phyloP scores from a whole-genome alignment of 2,329 filamentous ascomycete genomes.

The Thelonectria blattea region DNA sequence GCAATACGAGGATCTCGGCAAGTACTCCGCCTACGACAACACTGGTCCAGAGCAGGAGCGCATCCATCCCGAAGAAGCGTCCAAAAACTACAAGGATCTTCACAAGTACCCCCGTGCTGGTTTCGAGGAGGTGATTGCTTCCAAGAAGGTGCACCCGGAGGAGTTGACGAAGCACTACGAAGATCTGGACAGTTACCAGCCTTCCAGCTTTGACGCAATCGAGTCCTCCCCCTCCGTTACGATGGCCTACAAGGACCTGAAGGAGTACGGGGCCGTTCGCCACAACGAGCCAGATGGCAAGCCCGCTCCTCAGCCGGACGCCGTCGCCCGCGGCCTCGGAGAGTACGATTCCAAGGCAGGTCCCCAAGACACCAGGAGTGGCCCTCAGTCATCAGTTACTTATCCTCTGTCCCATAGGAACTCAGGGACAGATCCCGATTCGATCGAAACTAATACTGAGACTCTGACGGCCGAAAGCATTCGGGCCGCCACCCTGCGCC shows the following conservation, averaged over 20 bases:
- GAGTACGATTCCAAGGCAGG: constrained; percentile 47
- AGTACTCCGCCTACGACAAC: constrained; percentile 42
- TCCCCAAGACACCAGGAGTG: constrained; percentile 32
- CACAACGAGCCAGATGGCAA: constrained; percentile 45
- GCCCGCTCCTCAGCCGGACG: constrained; percentile 39
- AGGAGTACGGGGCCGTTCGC: constrained; percentile 46
- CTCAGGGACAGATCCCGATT: constrained; percentile 31
- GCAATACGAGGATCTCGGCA: constrained; percentile 44
- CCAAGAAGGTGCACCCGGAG: constrained; percentile 44
- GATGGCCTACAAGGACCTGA: constrained; percentile 50
- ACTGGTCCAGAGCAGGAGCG: constrained; percentile 29
- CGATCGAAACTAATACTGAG: constrained; percentile 29
- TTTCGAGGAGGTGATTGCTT: constrained; percentile 37
- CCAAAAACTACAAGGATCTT: constrained; percentile 45
- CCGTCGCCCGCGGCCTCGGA: constrained; percentile 43
- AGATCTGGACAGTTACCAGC: constrained; percentile 51
- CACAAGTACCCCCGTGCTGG: constrained; percentile 40
- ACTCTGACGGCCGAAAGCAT: constrained; percentile 41
- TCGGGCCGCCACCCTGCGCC: constrained; percentile 40
- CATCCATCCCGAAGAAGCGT: constrained; percentile 40
- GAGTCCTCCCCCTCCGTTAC: constrained; percentile 37
- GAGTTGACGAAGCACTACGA: constrained; percentile 47
- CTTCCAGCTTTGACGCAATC: constrained; percentile 38
- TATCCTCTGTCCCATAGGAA: constrained; percentile 28
- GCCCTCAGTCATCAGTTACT: constrained; percentile 31